phyloP scores from a whole-genome alignment of 345 rosid genomes.

The Citropsis articulata region DNA sequence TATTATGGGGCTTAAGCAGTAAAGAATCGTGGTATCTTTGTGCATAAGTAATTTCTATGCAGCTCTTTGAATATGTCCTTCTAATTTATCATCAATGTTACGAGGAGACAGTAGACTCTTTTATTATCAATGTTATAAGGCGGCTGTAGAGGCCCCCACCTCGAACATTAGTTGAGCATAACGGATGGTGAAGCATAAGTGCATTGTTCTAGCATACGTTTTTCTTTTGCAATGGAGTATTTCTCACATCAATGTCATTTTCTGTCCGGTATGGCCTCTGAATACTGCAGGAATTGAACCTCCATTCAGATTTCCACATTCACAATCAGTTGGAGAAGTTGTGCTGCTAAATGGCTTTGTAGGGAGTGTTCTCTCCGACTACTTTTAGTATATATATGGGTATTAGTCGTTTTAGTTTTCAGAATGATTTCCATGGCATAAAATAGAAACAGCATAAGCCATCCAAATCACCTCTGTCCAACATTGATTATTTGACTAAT shows the following conservation, averaged over 20 bases:
- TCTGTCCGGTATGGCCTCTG: constrained; percentile 56
- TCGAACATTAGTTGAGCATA: neutral
- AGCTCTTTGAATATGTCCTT: neutral
- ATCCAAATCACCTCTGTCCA: neutral
- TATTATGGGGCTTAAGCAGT: neutral
- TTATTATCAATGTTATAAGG: neutral
- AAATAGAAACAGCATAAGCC: neutral
- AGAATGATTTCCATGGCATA: neutral
- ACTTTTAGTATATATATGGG: constrained; percentile 44
- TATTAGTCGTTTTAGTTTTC: neutral
- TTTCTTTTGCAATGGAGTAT: neutral
- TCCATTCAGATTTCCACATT: constrained; percentile 49
- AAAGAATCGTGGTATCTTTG: neutral
- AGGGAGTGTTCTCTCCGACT: constrained; percentile 58
- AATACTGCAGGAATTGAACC: constrained; percentile 53
- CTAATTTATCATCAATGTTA: neutral
- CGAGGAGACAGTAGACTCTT: neutral
- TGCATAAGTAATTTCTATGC: neutral
- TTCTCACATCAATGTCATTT: constrained; percentile 3
- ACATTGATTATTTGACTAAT: neutral
- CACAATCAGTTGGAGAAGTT: constrained; percentile 33
- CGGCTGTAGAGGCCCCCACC: neutral
- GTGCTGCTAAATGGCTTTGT: constrained; percentile 48
- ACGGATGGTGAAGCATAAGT: neutral
- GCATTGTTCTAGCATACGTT: neutral